These are phyloP conservation scores for Terana coerulea DNA, from an alignment of 768 basidiomycete genomes.

Conservation along the genomic window DNA sequence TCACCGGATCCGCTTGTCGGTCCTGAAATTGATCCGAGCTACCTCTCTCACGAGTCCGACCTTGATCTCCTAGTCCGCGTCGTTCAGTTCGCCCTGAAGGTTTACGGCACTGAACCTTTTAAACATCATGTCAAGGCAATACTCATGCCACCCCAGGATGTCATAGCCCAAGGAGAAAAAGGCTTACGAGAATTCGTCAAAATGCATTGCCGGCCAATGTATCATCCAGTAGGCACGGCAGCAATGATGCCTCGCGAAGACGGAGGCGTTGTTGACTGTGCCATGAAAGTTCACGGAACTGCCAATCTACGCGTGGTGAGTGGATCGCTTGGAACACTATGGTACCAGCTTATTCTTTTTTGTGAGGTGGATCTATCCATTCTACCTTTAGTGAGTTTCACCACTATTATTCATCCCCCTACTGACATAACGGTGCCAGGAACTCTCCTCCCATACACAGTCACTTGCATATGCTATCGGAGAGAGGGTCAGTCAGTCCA, in stretches of 20 bases:
- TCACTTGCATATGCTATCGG: not conserved
- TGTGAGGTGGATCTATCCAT: not conserved
- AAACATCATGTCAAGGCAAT: not conserved
- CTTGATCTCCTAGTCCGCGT: no score
- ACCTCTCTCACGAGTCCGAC: no score
- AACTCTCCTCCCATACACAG: not conserved
- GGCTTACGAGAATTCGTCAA: not conserved
- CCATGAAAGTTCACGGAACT: no score
- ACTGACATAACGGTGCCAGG: not conserved
- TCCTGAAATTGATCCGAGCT: no score
- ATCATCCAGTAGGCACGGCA: conserved; percentile 32
- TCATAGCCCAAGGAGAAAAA: not conserved
- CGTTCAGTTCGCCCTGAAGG: not conserved
- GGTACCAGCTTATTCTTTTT: no score
- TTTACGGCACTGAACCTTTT: conserved; percentile 1
- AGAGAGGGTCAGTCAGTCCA: not conserved
- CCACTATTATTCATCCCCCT: not conserved
- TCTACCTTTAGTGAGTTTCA: not conserved
- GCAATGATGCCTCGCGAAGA: conserved; percentile 37
- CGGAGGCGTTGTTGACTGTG: no score
- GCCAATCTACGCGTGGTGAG: no score
- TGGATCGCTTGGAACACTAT: no score
- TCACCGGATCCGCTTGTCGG: no score
- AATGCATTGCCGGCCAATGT: not conserved
- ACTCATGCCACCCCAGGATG: not conserved